A percentile compares a stretch with the other conserved stretches of the same genome.
Conservation (phyloP, 352 stramenopile genomes). For the Plasmopara viticola region DNA sequence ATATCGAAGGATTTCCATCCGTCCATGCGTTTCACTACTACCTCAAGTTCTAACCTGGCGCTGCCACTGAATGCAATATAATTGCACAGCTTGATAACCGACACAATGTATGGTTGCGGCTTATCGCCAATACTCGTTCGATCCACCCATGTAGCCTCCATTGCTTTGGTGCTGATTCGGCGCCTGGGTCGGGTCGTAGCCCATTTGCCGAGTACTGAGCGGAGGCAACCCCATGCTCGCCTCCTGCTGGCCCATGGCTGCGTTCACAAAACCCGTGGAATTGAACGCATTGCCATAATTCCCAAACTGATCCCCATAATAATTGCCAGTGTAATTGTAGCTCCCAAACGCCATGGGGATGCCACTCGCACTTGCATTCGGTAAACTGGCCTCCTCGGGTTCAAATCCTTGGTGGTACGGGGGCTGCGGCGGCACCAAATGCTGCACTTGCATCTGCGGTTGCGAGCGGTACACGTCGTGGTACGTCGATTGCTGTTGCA, state of each 20-base stretch:
- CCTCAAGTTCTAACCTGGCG: too few species aligned
- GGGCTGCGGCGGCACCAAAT: slow-evolving; percentile 22
- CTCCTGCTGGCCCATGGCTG: slow-evolving; percentile 22
- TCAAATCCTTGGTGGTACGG: slow-evolving; percentile 58
- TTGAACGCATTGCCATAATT: slow-evolving; percentile 34
- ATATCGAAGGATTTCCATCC: too few species aligned
- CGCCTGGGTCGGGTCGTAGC: slow-evolving; percentile 26
- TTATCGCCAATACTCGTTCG: slow-evolving; percentile 56
- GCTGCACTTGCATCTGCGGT: slow-evolving; percentile 32
- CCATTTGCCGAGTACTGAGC: slow-evolving; percentile 19
- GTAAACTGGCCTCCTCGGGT: slow-evolving; percentile 41
- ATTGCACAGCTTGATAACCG: too few species aligned
- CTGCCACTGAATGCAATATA: too few species aligned
- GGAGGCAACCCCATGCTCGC: slow-evolving; percentile 24
- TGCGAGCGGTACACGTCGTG: slow-evolving; percentile 32
- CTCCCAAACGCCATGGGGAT: slow-evolving; percentile 28
- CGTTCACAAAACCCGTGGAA: slow-evolving; percentile 20
- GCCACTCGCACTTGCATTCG: slow-evolving; percentile 16
- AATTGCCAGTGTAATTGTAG: slow-evolving; percentile 19
- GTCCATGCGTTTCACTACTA: too few species aligned
- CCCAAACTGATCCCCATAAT: slow-evolving; percentile 29
- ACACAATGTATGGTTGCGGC: neutral
- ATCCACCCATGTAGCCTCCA: slow-evolving; percentile 37
- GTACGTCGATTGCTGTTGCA: slow-evolving; percentile 28
- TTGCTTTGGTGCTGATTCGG: slow-evolving; percentile 33